Evolutionary conservation across 1,139 yeast genomes (phyloP), one percentile per base, ranked within the genome.

Genomic region (Yamadazyma spencermartinsiae): DNA sequence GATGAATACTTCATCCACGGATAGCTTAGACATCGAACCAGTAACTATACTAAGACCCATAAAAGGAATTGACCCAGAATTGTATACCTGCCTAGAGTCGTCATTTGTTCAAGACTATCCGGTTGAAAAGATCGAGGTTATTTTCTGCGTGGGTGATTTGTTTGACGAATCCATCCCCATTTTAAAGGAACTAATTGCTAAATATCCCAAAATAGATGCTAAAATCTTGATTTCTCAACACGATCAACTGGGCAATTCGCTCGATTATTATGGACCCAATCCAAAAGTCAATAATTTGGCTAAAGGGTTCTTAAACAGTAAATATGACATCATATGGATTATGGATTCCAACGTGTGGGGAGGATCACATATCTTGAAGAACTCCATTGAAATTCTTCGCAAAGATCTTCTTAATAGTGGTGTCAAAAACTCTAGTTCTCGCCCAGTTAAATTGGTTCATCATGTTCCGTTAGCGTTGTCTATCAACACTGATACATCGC

Each of bases 291-390:
- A 87, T 61, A 88, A 88, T 58, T 67, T 88, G 35, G 80, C 90
- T 14, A 86, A 86, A 56, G 96, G 95, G 3, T 86, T 83, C 54
- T 56, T 65, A 32, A 60, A 61, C 2, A 90, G 95, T 11, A 76
- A 79, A 50, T 68, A 79, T 58, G 96, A 88, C 55, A 74, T 85
- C 23, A 51, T 88, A 11, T 88, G 97, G 96, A 79, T 87, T n/a
- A 72, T 86, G 65, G 97, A 88, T 58, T 81, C 92, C 31, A 88
- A 88, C 54, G 94, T 86, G 6, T 86, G 90, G 87, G 86, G 85
- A 1, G 64, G 80, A 30, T 77, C 83, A 0, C 77, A 82, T 27
- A 74, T 88, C 0, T 63, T 88, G 48, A 61, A 67, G n/a, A 74
- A 90, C 43, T 84, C 95, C 0, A 82, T 86, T 4, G 63, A 59